phyloP scores from a whole-genome alignment of 139 green algal species.

The Chlamydomonas eustigma region DNA sequence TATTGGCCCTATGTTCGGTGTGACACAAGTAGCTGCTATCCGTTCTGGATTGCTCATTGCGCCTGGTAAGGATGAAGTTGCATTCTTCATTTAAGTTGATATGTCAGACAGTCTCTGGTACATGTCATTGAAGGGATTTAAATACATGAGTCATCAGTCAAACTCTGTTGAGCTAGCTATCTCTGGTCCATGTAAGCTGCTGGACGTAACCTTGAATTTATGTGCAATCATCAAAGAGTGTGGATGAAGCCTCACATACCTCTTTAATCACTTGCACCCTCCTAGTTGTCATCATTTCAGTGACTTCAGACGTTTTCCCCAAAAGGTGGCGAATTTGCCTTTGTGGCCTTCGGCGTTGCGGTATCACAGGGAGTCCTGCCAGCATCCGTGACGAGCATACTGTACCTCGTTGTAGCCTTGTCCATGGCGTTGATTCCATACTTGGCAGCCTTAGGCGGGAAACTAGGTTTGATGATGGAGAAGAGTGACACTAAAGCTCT shows the following conservation, averaged over 20 bases:
- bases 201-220: too few species aligned
- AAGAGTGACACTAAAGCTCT: conserved; percentile 71
- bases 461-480: conserved; percentile 77
- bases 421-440: conserved; percentile 96
- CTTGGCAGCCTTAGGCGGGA: conserved; percentile 77
- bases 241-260: too few species aligned
- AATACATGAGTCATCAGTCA: too few species aligned
- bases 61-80: conserved; percentile 20
- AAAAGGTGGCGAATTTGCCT: conserved; percentile 99
- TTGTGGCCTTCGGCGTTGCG: conserved; percentile 93
- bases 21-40: conserved; percentile 63
- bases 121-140: too few species aligned
- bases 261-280: too few species aligned
- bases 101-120: too few species aligned
- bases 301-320: too few species aligned
- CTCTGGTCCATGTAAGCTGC: too few species aligned
- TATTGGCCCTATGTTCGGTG: conserved; percentile 79
- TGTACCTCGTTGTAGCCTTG: conserved; percentile 95
- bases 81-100: too few species aligned
- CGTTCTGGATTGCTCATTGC: conserved; percentile 44
- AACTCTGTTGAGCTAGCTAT: too few species aligned
- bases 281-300: too few species aligned
- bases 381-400: conserved; percentile 63
- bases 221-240: too few species aligned
- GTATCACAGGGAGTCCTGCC: conserved; percentile 50